Conservation (phyloP, 2,329 filamentous ascomycete species). For the Alternaria hordeiaustralica region DNA sequence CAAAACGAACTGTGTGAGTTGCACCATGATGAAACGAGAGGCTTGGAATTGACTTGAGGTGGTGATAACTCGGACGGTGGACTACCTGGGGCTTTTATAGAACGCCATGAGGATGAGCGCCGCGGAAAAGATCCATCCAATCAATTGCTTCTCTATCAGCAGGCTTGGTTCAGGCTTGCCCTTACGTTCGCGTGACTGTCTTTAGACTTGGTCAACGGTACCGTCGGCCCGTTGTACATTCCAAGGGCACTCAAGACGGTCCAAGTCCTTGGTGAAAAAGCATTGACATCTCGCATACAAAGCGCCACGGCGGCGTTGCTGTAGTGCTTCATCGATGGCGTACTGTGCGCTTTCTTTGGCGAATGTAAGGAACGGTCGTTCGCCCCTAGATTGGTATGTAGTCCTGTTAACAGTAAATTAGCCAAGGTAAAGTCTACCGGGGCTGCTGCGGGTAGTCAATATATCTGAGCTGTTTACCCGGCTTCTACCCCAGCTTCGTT, state of each 20-base stretch:
- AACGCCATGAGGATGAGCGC: background rate
- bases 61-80: slow-evolving; percentile 1
- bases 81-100: slow-evolving; percentile 14
- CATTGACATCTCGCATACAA: slow-evolving; percentile 5
- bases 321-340: slow-evolving; percentile 1
- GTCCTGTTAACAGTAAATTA: slow-evolving; percentile 18
- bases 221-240: slow-evolving; percentile 21
- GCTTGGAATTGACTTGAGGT: background rate
- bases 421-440: slow-evolving; percentile 18
- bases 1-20: slow-evolving; percentile 30
- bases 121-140: background rate
- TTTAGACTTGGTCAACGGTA: slow-evolving; percentile 13
- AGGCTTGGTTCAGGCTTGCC: slow-evolving; percentile 6
- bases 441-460: slow-evolving; percentile 8
- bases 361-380: slow-evolving; percentile 12
- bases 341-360: background rate
- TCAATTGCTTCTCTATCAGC: slow-evolving; percentile 8
- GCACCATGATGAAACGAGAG: slow-evolving; percentile 28
- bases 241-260: background rate
- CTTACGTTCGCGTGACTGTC: background rate
- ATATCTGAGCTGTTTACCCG: slow-evolving; percentile 24
- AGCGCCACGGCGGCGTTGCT: background rate
- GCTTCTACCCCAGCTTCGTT: slow-evolving; percentile 10
- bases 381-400: slow-evolving; percentile 8
- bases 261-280: slow-evolving; percentile 15